Evolutionary conservation across 2,329 filamentous ascomycete genomes (phyloP).

Genomic region (Ceratocystis alfenasii): DNA sequence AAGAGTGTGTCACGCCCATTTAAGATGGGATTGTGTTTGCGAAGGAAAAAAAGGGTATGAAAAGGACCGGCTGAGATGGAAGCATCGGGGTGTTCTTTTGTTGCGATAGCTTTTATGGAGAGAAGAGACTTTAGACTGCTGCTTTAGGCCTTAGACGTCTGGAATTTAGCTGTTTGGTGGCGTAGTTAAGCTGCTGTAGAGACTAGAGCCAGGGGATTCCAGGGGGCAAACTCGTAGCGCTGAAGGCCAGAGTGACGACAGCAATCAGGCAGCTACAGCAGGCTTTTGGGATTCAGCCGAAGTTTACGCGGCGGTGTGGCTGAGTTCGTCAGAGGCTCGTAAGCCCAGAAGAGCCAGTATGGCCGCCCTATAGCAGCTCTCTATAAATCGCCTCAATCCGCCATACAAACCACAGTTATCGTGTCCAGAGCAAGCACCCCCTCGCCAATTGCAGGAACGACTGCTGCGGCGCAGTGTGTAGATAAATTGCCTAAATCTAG

Average conservation of each 20-base stretch:
- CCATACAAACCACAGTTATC: neutral
- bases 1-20: neutral
- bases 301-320: neutral
- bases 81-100: neutral
- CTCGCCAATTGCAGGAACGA: neutral
- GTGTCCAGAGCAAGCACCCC: neutral
- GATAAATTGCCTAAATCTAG: neutral
- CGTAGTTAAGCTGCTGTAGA: no score
- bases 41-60: neutral
- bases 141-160: no score
- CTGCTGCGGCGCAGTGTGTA: slow-evolving; percentile 5
- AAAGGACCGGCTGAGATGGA: neutral
- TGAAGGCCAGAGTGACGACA: neutral
- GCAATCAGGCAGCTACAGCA: neutral
- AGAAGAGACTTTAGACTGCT: no score
- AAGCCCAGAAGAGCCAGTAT: neutral
- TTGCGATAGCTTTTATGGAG: no score
- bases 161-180: no score
- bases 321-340: neutral
- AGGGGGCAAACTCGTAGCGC: no score
- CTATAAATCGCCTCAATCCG: neutral
- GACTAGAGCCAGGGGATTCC: no score
- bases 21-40: neutral
- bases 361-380: neutral
- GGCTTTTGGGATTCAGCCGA: neutral